Base-by-base conservation (phyloP, 176 grass and related monocot genomes). In the Urochloa ruziziensis region DNA sequence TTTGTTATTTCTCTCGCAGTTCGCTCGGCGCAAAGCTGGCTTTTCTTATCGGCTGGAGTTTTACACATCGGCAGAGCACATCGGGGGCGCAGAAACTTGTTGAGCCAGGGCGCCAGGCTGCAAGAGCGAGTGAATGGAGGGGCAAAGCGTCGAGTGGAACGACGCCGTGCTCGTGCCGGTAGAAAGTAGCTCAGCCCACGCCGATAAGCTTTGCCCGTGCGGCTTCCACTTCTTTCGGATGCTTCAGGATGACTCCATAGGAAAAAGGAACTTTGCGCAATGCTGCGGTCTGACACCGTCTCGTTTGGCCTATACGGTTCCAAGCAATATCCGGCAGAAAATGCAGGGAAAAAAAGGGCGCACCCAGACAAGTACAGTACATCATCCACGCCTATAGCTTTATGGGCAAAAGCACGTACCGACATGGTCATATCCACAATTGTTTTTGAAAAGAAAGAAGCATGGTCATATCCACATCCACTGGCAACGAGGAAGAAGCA, bases 41-140 rank as follows among this genome's bases (percentile, higher is more conserved):
- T 67, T 70, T 71, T n/a, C 1, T 62, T 7, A 3, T 4, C n/a
- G 10, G 19, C 42, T 7, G 42, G 17, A 23, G 6, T 79, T 86
- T 86, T 78, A 85, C 83, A 79, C 53, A 30, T 85, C 74, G 52
- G 64, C 64, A 37, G 36, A 46, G 37, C 83, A 70, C 83, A 0
- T 47, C 8, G 18, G 12, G 12, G 28, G 9, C 16, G 70, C 33
- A 19, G 6, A 21, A 54, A 74, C 36, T 36, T 51, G 69, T 21
- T 51, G 23, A 6, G 42, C 27, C 74, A 40, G 7, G n/a, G n/a
- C n/a, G n/a, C 39, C 39, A 6, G 39, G 39, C 36, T 3, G 29
- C 39, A 13, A 32, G 23, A 24, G 33, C 0, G 7, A 36, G 12
- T 7, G 34, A 57, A 40, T 14, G 17, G 17, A 19, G 6, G 51